phyloP scores from a whole-genome alignment of 345 rosid genomes.

The Sisymbrium irio region DNA sequence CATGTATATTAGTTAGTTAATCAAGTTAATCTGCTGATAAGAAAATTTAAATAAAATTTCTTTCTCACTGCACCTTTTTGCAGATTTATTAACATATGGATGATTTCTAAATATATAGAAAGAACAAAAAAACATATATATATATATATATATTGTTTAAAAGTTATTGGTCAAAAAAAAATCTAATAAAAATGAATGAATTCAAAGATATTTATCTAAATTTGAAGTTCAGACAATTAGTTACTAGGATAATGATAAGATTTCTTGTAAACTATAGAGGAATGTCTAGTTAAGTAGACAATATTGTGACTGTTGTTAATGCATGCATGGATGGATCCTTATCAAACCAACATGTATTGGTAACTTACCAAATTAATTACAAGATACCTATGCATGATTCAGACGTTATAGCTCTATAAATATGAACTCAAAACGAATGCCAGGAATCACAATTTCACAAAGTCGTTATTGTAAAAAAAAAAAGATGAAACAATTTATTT shows the following conservation, averaged over 20 bases:
- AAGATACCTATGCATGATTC: constrained; percentile 7
- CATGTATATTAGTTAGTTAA: too few species aligned
- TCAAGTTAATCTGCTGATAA: too few species aligned
- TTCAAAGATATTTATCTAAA: background rate
- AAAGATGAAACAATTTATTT: background rate
- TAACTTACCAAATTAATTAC: constrained; percentile 5
- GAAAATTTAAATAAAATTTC: too few species aligned
- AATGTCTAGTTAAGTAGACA: background rate
- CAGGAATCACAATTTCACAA: constrained; percentile 4
- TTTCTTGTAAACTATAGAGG: background rate
- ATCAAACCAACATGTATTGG: constrained; percentile 4
- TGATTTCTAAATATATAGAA: too few species aligned
- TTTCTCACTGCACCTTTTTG: too few species aligned
- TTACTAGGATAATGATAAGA: background rate
- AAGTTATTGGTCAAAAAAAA: background rate
- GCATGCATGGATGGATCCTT: constrained; percentile 1
- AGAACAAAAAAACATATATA: too few species aligned
- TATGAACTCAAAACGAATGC: background rate
- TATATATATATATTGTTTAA: too few species aligned
- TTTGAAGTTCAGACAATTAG: background rate
- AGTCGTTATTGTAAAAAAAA: background rate
- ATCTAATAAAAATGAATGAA: background rate
- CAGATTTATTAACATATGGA: too few species aligned
- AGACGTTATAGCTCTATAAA: constrained; percentile 7
- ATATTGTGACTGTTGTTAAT: background rate